phyloP scores from a whole-genome alignment of 495 filamentous ascomycete genomes.

The Terfezia claveryi region DNA sequence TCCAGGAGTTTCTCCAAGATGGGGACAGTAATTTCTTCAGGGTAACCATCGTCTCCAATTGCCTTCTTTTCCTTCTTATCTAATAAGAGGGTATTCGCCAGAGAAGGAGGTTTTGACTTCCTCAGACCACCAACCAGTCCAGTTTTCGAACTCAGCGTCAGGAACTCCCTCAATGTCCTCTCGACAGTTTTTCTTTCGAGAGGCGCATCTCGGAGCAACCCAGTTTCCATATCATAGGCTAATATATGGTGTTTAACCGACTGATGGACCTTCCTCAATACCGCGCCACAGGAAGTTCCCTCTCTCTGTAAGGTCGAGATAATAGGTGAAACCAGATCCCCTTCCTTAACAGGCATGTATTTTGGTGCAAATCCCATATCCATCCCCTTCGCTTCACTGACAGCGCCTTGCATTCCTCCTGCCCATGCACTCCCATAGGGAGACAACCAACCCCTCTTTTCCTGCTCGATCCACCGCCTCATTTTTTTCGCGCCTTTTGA shows the following conservation, averaged over 20 bases:
- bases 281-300: neutral
- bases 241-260: constrained; percentile 13
- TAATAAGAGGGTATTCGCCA: neutral
- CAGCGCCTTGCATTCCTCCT: neutral
- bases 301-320: neutral
- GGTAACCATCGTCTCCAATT: constrained; percentile 7
- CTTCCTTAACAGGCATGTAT: neutral
- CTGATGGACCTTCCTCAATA: constrained; percentile 3
- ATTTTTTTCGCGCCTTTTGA: neutral
- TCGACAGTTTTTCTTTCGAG: neutral
- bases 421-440: neutral
- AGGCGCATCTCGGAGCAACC: constrained; percentile 11
- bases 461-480: neutral
- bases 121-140: neutral
- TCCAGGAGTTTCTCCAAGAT: constrained; percentile 7
- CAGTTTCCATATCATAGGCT: constrained; percentile 10
- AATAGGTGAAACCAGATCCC: neutral
- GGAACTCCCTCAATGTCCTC: neutral
- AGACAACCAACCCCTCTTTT: neutral
- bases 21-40: constrained; percentile 1
- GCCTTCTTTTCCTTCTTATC: neutral
- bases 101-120: neutral
- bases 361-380: neutral
- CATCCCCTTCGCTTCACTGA: neutral
- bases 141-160: neutral